These are phyloP conservation scores for Globisporangium sylvaticum DNA, from an alignment of 352 stramenopile species.

Conservation along the genomic window DNA sequence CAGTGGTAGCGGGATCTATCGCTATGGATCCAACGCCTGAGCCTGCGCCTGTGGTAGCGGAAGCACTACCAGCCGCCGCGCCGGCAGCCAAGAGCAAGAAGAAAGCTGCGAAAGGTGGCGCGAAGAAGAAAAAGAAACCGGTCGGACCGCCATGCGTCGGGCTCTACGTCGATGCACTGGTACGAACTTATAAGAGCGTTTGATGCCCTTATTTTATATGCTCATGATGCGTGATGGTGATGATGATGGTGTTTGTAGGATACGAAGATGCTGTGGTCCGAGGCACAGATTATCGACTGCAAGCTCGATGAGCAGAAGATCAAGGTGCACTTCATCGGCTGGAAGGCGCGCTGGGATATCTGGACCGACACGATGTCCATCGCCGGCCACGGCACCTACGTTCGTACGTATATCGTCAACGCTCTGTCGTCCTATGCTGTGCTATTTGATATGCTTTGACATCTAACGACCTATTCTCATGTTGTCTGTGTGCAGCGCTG, in stretches of 20 bases:
- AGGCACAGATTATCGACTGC: conserved; percentile 67
- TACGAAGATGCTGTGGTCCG: conserved; percentile 66
- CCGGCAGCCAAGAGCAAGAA: conserved; percentile 22
- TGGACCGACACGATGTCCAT: conserved; percentile 75
- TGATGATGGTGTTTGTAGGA: conserved; percentile 26
- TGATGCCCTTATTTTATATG: not conserved
- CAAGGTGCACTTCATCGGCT: conserved; percentile 72
- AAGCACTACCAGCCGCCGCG: not conserved
- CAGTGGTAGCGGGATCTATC: not conserved
- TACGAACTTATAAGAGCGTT: conserved; percentile 3
- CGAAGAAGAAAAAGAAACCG: conserved; percentile 23
- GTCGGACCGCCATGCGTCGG: conserved; percentile 33
- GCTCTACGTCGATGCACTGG: conserved; percentile 65
- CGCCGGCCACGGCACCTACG: conserved; percentile 44
- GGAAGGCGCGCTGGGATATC: conserved; percentile 56
- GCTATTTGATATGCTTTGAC: not conserved
- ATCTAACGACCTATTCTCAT: not conserved
- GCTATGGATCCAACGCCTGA: not conserved
- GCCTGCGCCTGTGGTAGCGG: conserved; percentile 11
- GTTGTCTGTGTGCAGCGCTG: conserved; percentile 7
- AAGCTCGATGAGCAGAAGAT: conserved; percentile 56
- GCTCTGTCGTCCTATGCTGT: not conserved
- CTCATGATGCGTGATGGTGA: not conserved
- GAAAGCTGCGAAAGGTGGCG: conserved; percentile 4
- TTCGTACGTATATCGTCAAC: conserved; percentile 31